These are phyloP conservation scores for Diaporthe amygdali DNA, from an alignment of 2,329 filamentous ascomycete genomes.

Conservation along the genomic window DNA sequence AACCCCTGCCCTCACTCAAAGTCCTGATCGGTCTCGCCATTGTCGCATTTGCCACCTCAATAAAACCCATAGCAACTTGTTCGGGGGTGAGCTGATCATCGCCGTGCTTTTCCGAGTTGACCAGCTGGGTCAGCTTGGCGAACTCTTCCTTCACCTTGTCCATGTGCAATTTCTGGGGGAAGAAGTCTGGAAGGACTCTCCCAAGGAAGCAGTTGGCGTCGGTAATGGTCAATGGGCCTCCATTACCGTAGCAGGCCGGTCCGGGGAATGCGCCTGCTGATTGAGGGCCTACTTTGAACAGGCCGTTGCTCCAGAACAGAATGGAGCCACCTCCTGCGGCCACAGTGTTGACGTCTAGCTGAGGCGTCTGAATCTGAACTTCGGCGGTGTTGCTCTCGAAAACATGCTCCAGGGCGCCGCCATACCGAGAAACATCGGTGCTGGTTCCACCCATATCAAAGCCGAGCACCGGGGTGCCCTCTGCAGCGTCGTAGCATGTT, in stretches of 20 bases:
- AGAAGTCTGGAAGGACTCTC: constrained; percentile 81
- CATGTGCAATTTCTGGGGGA: constrained; percentile 53
- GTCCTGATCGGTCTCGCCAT: constrained; percentile 87
- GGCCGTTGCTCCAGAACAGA: constrained; percentile 81
- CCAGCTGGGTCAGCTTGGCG: constrained; percentile 64
- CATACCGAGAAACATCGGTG: constrained; percentile 53
- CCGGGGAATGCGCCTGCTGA: constrained; percentile 79
- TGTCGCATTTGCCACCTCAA: constrained; percentile 83
- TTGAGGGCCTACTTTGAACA: constrained; percentile 80
- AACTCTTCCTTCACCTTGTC: constrained; percentile 5
- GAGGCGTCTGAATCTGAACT: constrained; percentile 84
- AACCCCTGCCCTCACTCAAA: constrained; percentile 84
- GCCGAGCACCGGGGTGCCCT: constrained; percentile 42
- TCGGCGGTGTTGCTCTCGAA: constrained; percentile 64
- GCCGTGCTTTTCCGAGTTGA: constrained; percentile 75
- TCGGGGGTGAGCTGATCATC: constrained; percentile 75
- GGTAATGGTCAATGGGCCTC: constrained; percentile 81
- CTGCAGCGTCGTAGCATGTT: constrained; percentile 72
- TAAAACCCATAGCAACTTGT: constrained; percentile 82
- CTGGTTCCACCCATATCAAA: constrained; percentile 27
- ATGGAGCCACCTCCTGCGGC: constrained; percentile 82
- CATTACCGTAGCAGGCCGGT: constrained; percentile 85
- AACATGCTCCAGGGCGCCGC: constrained; percentile 22
- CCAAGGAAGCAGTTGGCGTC: constrained; percentile 85
- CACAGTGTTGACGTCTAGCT: constrained; percentile 89